Percentiles rank a stretch among this genome's conserved stretches.
These are phyloP conservation scores for Claviceps sp. DNA, from an alignment of 2,329 filamentous ascomycete species.

Conservation along the genomic window DNA sequence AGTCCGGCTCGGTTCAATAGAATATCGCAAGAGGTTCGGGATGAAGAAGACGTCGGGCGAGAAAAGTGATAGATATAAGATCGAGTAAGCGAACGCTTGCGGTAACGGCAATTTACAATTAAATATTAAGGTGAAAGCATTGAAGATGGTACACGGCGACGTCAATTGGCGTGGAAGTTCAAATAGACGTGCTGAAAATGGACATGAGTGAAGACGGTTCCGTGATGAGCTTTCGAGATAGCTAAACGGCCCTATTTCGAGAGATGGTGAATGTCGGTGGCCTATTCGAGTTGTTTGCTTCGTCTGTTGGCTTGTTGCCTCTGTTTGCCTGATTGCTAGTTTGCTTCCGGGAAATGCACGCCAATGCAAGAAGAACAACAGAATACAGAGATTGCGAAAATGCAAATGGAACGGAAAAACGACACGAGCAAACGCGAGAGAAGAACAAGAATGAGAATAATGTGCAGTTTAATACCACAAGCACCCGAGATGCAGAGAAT, in stretches of 20 bases:
- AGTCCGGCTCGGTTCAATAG: not conserved
- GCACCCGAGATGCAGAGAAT: not conserved
- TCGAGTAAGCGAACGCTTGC: not conserved
- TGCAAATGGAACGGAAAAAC: not conserved
- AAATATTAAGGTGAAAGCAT: slow-evolving; percentile 8
- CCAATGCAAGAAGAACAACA: not conserved
- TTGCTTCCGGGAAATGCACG: not conserved
- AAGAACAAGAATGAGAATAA: not conserved
- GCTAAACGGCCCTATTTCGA: not conserved
- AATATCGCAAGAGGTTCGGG: not conserved
- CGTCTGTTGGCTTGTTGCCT: not conserved
- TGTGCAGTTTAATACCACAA: not conserved
- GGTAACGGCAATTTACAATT: slow-evolving; percentile 5
- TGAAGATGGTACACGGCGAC: not conserved
- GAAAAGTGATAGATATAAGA: not conserved
- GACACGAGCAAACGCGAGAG: not conserved
- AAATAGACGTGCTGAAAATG: slow-evolving; percentile 4
- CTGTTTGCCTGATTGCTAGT: not conserved
- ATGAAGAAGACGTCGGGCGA: not conserved
- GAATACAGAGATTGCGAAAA: not conserved
- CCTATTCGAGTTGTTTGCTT: not conserved
- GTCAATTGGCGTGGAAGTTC: not conserved
- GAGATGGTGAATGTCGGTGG: not conserved
- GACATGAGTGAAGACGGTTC: slow-evolving; percentile 5
- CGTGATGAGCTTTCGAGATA: not conserved